Evolutionary conservation across 2,329 filamentous ascomycete genomes (phyloP).

Genomic region (Botrytis aclada): DNA sequence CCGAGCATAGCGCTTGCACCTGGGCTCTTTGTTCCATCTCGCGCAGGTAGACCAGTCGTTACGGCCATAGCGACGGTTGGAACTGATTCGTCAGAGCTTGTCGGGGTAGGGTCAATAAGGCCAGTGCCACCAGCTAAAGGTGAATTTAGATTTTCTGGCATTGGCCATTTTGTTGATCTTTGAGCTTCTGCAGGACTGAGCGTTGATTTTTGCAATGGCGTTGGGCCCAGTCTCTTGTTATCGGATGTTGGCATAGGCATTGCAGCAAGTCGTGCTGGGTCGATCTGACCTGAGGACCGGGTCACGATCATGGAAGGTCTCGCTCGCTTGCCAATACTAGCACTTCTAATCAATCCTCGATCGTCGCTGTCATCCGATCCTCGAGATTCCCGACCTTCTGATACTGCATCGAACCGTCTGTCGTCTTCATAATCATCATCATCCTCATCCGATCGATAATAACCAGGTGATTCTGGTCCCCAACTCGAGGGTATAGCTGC

Average conservation of each 20-base stretch:
- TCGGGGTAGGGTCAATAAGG: conserved; percentile 31
- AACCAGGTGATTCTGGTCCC: conserved; percentile 44
- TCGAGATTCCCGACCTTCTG: conserved; percentile 32
- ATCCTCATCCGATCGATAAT: conserved; percentile 41
- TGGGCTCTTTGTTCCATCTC: conserved; percentile 26
- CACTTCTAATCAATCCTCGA: conserved; percentile 56
- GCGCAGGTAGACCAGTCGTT: conserved; percentile 22
- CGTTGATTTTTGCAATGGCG: conserved; percentile 41
- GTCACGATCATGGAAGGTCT: conserved; percentile 56
- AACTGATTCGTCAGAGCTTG: conserved; percentile 31
- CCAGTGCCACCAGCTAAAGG: conserved; percentile 34
- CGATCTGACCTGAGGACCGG: conserved; percentile 33
- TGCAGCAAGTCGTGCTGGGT: conserved; percentile 10
- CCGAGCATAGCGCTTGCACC: conserved; percentile 48
- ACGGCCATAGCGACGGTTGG: conserved; percentile 24
- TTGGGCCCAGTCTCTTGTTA: conserved; percentile 26
- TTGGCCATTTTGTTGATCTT: conserved; percentile 29
- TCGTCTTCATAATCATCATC: conserved; percentile 31
- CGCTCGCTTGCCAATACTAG: conserved; percentile 59
- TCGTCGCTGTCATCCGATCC: conserved; percentile 43
- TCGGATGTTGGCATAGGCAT: background rate
- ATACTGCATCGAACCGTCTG: conserved; percentile 26
- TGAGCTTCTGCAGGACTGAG: conserved; percentile 37
- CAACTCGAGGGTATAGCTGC: conserved; percentile 69
- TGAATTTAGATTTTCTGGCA: conserved; percentile 28